phyloP scores from a whole-genome alignment of 2,329 filamentous ascomycete species.

The Fusarium pseudonygamai region DNA sequence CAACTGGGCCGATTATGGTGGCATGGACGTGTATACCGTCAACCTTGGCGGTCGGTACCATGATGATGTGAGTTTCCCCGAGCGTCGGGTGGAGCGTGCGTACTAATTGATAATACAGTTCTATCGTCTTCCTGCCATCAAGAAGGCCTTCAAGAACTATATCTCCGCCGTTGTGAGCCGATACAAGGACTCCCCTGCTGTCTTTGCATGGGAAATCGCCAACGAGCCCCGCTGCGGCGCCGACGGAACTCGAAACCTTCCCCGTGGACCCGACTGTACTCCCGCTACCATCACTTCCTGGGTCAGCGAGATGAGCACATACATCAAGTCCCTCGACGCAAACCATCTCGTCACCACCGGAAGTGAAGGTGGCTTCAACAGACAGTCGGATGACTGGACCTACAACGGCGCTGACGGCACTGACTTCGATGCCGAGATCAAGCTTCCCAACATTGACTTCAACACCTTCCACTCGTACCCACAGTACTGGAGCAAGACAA shows the following conservation, averaged over 20 bases:
- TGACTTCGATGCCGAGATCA: constrained; percentile 61
- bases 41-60: constrained; percentile 63
- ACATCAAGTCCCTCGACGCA: constrained; percentile 61
- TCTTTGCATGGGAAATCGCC: constrained; percentile 74
- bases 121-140: constrained; percentile 60
- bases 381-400: constrained; percentile 53
- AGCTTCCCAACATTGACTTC: constrained; percentile 60
- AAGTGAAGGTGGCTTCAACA: constrained; percentile 67
- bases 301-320: constrained; percentile 64
- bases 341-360: constrained; percentile 65
- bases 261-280: constrained; percentile 51
- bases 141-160: constrained; percentile 65
- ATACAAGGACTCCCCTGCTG: constrained; percentile 66
- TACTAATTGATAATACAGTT: too few relatives aligned
- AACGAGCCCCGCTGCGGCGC: constrained; percentile 68
- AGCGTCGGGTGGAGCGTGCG: too few relatives aligned
- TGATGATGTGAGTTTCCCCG: constrained; percentile 38
- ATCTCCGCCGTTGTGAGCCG: constrained; percentile 67
- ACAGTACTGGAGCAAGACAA: constrained; percentile 64
- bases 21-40: constrained; percentile 68
- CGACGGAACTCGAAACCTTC: constrained; percentile 57
- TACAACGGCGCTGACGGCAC: constrained; percentile 61
- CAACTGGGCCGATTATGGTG: constrained; percentile 68
- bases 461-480: constrained; percentile 66
- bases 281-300: constrained; percentile 56